phyloP scores from a whole-genome alignment of 345 rosid species.

The Gossypium arboreum region DNA sequence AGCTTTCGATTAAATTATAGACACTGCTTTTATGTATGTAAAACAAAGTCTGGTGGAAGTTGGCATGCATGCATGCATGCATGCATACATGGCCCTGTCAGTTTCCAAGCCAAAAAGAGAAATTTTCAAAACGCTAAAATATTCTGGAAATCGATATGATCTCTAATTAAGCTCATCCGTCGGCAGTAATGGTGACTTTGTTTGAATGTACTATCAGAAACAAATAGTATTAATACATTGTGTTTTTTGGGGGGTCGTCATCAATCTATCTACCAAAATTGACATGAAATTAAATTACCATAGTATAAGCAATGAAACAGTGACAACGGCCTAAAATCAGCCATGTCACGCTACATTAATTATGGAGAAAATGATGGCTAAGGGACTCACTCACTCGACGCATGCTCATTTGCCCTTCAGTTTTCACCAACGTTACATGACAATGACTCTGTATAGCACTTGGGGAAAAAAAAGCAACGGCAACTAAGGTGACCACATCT shows the following conservation, averaged over 20 bases:
- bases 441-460: neutral
- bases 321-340: constrained; percentile 5
- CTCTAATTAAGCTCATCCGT: neutral
- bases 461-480: neutral
- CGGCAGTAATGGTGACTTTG: neutral
- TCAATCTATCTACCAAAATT: neutral
- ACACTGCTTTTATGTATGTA: neutral
- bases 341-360: neutral
- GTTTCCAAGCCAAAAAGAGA: neutral
- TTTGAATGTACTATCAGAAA: too few species aligned
- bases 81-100: neutral
- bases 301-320: neutral
- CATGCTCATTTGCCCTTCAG: neutral
- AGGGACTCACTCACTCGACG: neutral
- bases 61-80: too few species aligned
- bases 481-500: neutral
- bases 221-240: neutral
- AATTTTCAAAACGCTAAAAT: too few species aligned
- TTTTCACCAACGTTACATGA: neutral
- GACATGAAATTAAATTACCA: neutral
- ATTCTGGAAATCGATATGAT: too few species aligned
- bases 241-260: neutral
- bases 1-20: neutral
- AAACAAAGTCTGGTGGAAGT: neutral
- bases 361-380: neutral